Evolutionary conservation across 257 asterid genomes (phyloP), one percentile per base, ranked within the genome.

Genomic region (Penstemon davidsonii): DNA sequence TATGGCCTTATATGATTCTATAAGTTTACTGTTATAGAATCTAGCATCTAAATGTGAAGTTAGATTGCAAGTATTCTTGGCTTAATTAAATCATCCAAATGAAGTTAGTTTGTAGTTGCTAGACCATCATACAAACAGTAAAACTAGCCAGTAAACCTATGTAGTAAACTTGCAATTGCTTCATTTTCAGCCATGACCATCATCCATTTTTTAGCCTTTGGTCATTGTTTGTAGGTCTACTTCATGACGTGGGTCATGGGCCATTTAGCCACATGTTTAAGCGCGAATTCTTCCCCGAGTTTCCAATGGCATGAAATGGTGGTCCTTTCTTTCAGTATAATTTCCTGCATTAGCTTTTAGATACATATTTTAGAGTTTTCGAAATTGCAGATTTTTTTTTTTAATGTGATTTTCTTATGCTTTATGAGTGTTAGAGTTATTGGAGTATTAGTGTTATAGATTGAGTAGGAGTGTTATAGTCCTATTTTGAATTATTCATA

Each of bases 191-290:
- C 64, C 49, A 40, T 44, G 64, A 53, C 65, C 15, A 61, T 46
- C 46, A 64, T 39, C 62, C 62, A 73, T 15, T 55, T 69, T 42
- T 77, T 56, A 46, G 67, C 64, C 72, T 62, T 55, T 58, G 70
- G 43, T 74, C 68, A 66, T 66, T 71, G 25, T 73, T 47, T 80
- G 65, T 78, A 92, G 98, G 98, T 73, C 86, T 89, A 78, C 86
- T 92, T 66, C 98, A 91, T 74, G 98, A 92, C 78, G 77, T 92
- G 71, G 98, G 98, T 57, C 98, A 92, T 75, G 98, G 98, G 63
- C 98, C 98, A 72, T 91, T 88, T 81, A 91, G 96, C 83, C 98
- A 91, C 83, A 83, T 72, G 85, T 91, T 91, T 83, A 95, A 91
- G 82, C 86, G 79, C 54, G 94, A 78, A 74, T 87, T 91, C 79